Percentiles rank a stretch among this genome's conserved stretches.
Evolutionary conservation across 2,329 filamentous ascomycete species (phyloP).

Genomic region (Penicillium paneum): DNA sequence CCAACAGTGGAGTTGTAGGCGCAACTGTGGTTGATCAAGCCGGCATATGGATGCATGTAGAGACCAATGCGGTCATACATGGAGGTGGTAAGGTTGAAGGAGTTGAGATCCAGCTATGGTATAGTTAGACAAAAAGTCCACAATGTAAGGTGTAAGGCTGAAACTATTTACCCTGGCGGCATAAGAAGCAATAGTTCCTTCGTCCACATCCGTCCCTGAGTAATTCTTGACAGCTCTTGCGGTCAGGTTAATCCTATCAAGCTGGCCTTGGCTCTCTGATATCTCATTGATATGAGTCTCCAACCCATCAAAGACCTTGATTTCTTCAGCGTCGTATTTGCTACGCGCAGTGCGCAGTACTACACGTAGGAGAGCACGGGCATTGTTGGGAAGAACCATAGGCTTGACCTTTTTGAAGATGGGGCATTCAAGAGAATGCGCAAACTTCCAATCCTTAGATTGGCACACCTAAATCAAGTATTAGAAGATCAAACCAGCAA

Average conservation of each 20-base stretch:
- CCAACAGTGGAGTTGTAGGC: slow-evolving; percentile 57
- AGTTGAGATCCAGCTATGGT: slow-evolving; percentile 55
- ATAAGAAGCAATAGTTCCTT: slow-evolving; percentile 44
- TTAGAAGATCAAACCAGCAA: background rate
- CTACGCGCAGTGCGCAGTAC: slow-evolving; percentile 43
- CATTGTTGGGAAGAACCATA: slow-evolving; percentile 52
- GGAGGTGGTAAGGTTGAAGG: slow-evolving; percentile 55
- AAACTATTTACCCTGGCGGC: slow-evolving; percentile 44
- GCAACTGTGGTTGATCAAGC: slow-evolving; percentile 61
- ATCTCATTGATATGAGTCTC: slow-evolving; percentile 52
- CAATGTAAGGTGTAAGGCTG: background rate
- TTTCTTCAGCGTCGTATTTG: slow-evolving; percentile 38
- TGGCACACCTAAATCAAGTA: slow-evolving; percentile 53
- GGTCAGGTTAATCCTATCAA: slow-evolving; percentile 52
- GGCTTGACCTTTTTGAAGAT: slow-evolving; percentile 48
- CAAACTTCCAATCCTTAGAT: slow-evolving; percentile 55
- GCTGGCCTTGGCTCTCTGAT: slow-evolving; percentile 38
- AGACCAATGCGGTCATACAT: slow-evolving; percentile 58
- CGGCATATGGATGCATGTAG: slow-evolving; percentile 55
- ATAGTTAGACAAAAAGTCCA: background rate
- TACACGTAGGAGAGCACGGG: slow-evolving; percentile 55
- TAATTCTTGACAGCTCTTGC: slow-evolving; percentile 55
- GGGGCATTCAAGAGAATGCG: slow-evolving; percentile 60
- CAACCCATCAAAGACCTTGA: slow-evolving; percentile 44
- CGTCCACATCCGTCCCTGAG: slow-evolving; percentile 46